Base-by-base conservation (phyloP, 495 filamentous ascomycete genomes). In the Hypoxylon fuscum region DNA sequence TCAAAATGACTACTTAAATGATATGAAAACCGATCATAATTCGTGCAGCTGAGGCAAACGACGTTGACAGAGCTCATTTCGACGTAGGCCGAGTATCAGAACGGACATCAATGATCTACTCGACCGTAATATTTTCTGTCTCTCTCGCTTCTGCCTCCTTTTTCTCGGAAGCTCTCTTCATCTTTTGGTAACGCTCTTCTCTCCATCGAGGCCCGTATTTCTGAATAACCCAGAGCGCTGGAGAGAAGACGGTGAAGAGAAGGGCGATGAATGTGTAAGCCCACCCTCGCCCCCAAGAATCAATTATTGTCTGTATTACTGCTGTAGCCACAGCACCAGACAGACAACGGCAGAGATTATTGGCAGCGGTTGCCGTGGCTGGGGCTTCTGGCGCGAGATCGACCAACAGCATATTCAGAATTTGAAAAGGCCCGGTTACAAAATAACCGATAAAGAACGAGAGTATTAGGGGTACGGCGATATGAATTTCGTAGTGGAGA, bases 371-470 rank as follows among this genome's bases (percentile, higher is more conserved):
- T 0, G 78, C 81, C 0, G 78, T 78, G 0, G 79, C 79, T 0
- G 81, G 79, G 0, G 74, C 74, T 14, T 74, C 59, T 0, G 79
- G 78, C 38, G 79, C 76, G 17, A 80, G 46, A 27, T 84, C 79
- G 1, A 83, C 74, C 1, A 83, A 64, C 7, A 80, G 71, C 27
- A 72, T 81, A 55, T 79, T 79, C 22, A 81, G 68, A 18, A 81
- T 74, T 32, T 73, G 82, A 54, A 85, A 86, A 2, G 79, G 76
- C 1, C 79, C 82, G 0, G 84, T 85, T 12, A 86, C 74, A 45
- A 71, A 77, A 34, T 82, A 65, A 1, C 82, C 82, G 34, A 84
- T 76, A 45, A 87, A 62, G 57, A 87, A 88, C 0, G 81, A 74
- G 4, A 89, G 57, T 0, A 88, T 73, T 0, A 89, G 69, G 0